A percentile compares a stretch with the other conserved stretches of the same genome.
phyloP scores from a whole-genome alignment of 768 basidiomycete genomes.

The Collybia nuda region DNA sequence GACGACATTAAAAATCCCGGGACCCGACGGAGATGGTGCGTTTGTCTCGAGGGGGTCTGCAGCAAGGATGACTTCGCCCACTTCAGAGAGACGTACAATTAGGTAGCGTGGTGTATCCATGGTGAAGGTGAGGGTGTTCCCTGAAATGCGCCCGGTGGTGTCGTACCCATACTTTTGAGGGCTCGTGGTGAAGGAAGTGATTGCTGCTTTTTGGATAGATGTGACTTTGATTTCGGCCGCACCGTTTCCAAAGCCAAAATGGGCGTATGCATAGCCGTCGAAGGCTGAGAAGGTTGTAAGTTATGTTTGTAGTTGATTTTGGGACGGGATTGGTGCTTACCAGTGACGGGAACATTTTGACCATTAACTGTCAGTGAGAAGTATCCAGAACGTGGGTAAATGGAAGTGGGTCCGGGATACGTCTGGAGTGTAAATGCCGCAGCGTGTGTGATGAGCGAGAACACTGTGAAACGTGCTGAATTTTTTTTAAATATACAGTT shows the following conservation, averaged over 20 bases:
- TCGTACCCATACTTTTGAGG: background rate
- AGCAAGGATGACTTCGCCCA: constrained; percentile 7
- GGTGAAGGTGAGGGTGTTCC: constrained; percentile 2
- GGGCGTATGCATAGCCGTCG: constrained; percentile 7
- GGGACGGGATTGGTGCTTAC: no score
- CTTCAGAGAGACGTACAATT: constrained; percentile 5
- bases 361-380: no score
- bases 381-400: no score
- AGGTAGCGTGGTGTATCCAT: constrained; percentile 3
- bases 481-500: no score
- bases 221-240: constrained; percentile 6
- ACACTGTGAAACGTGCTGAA: background rate
- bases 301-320: no score
- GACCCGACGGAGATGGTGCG: background rate
- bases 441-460: no score
- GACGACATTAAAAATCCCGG: constrained; percentile 3
- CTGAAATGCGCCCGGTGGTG: constrained; percentile 1
- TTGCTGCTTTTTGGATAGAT: background rate
- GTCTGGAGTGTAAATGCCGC: no score
- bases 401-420: no score
- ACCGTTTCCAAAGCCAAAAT: constrained; percentile 4
- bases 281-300: background rate
- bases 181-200: constrained; percentile 3
- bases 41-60: constrained; percentile 5
- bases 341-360: no score